phyloP scores from a whole-genome alignment of 495 filamentous ascomycete genomes.

The Pseudomonodictys pantanalensis region DNA sequence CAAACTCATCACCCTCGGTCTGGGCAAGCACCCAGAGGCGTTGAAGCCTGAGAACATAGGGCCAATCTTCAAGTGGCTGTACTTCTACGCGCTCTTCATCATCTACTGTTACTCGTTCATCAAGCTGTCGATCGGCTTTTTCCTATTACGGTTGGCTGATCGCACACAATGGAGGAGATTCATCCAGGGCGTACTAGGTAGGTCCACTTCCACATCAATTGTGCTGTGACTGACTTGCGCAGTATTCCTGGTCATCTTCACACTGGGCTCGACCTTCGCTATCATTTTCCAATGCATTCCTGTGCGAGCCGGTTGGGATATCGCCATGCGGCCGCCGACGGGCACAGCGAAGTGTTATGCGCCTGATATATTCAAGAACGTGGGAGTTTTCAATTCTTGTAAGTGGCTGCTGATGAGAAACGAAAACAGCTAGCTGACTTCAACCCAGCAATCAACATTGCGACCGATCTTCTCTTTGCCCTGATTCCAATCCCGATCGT shows the following conservation, averaged over 20 bases:
- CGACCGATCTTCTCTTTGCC: conserved; percentile 36
- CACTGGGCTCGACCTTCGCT: conserved; percentile 27
- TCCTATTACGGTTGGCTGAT: conserved; percentile 29
- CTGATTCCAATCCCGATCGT: conserved; percentile 36
- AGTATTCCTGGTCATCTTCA: conserved; percentile 33
- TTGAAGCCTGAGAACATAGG: conserved; percentile 6
- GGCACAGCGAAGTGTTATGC: conserved; percentile 34
- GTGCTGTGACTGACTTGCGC: neutral
- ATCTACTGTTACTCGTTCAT: conserved; percentile 16
- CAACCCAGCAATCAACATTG: conserved; percentile 29
- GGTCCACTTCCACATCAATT: neutral
- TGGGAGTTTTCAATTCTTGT: conserved; percentile 29
- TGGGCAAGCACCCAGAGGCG: conserved; percentile 30
- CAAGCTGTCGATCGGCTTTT: conserved; percentile 37
- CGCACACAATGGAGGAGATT: conserved; percentile 23
- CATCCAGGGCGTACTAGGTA: conserved; percentile 33
- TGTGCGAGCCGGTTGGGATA: conserved; percentile 33
- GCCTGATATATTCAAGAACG: conserved; percentile 12
- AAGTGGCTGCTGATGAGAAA: neutral
- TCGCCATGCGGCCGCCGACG: conserved; percentile 13
- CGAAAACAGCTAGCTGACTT: neutral
- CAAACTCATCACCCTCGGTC: conserved; percentile 28
- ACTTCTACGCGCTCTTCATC: conserved; percentile 14
- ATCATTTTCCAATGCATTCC: conserved; percentile 35
- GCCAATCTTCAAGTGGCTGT: conserved; percentile 26